Base-by-base conservation (phyloP, 2,329 filamentous ascomycete species). In the Fusarium compactum region DNA sequence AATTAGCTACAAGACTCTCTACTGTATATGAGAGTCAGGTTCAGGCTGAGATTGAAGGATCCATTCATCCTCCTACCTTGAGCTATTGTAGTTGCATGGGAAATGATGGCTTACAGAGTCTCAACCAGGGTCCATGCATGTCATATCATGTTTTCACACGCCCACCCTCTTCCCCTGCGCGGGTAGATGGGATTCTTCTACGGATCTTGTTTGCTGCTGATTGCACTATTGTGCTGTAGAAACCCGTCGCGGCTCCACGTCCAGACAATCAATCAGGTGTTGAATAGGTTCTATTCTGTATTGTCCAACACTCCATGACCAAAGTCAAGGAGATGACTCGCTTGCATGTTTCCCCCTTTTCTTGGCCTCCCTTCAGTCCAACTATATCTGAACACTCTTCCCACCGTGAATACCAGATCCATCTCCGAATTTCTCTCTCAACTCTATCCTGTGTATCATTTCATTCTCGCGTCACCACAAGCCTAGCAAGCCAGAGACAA, bases 41-140 rank as follows among this genome's bases (percentile, higher is more conserved):
- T 20, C 41, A 29, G 22, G 15, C 53, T 24, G 22, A 34, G 22
- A 38, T 32, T 32, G 29, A 15, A 41, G 52, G 45, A 65, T 59
- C 38, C 53, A 57, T 58, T 64, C 38, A 52, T 54, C 62, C 40
- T 58, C 44, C 30, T 54, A 34, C 61, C 53, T 24, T 60, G 40
- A 22, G 53, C 47, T 58, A 58, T 70, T 68, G 62, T 64, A 55
- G 52, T 58, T 53, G 25, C 32, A 27, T 53, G 56, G 62, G 57
- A 74, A 70, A 71, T 73, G 67, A 73, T 71, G 64, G 65, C 68
- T 64, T 55, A 52, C 59, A 69, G 41, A 52, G 62, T 54, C 71
- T 68, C 62, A 57, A 44, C 30, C 25, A 20, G 59, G 46, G 40
- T 40, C 50, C 48, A 73, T 74, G 70, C 67, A 73, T 65, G 60